These are phyloP conservation scores for Cryptomeria japonica DNA, from an alignment of 75 land plant genomes.

Conservation along the genomic window DNA sequence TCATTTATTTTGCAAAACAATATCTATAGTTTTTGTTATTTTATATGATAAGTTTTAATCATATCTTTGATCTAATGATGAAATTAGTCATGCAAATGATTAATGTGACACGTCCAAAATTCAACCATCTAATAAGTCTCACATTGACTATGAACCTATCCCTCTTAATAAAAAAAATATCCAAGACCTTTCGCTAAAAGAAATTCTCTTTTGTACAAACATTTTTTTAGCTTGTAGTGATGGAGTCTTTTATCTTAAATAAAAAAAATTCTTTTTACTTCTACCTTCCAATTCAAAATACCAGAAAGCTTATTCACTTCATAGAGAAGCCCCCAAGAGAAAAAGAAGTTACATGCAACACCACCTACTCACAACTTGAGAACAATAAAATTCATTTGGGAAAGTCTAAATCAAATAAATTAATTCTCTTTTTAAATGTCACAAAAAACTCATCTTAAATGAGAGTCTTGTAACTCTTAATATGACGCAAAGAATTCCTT, in stretches of 20 bases:
- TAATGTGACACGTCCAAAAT: neutral
- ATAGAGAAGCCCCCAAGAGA: conserved; percentile 32
- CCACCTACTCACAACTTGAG: neutral
- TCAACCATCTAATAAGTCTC: neutral
- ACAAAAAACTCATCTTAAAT: neutral
- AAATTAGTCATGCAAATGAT: neutral
- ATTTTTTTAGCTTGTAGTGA: neutral
- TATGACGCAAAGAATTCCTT: neutral
- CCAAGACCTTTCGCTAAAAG: neutral
- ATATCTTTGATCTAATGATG: neutral
- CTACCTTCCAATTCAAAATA: conserved; percentile 28
- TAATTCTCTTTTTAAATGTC: neutral
- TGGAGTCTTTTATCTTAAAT: neutral
- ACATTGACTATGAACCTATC: neutral
- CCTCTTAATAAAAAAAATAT: neutral
- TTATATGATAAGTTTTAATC: neutral
- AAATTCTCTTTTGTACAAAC: neutral
- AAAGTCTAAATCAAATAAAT: neutral
- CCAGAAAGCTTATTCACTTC: conserved; percentile 40
- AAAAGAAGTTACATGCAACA: conserved; percentile 26
- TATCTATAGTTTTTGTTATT: neutral
- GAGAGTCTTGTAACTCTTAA: neutral
- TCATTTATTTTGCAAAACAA: neutral
- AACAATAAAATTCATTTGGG: neutral
- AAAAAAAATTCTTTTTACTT: conserved; percentile 18